Conservation (phyloP, 352 stramenopile species). For the Pythium pyrilobum region DNA sequence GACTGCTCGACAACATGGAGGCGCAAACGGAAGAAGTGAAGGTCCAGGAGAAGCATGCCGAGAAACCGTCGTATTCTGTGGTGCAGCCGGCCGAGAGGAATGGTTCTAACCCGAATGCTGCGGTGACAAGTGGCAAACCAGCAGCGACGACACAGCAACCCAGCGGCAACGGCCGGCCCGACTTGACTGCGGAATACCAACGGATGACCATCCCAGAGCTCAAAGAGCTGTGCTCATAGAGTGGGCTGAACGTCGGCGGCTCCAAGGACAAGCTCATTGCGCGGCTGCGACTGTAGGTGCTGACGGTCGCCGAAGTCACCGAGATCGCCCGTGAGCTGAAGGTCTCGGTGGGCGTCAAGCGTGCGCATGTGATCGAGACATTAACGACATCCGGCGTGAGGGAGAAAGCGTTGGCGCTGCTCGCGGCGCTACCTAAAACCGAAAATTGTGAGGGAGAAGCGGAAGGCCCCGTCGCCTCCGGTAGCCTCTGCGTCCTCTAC, state of each 20-base stretch:
- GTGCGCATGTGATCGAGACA: neutral
- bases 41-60: too few species aligned
- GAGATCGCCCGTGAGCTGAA: neutral
- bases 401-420: neutral
- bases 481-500: too few species aligned
- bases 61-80: too few species aligned
- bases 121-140: too few species aligned
- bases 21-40: too few species aligned
- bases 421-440: neutral
- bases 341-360: neutral
- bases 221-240: neutral
- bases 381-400: neutral
- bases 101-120: too few species aligned
- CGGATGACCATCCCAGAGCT: neutral
- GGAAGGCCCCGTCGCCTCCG: neutral
- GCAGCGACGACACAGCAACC: too few species aligned
- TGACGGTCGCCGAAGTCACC: neutral
- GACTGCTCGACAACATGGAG: neutral
- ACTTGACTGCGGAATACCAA: neutral
- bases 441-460: neutral
- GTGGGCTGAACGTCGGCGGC: neutral
- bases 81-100: too few species aligned
- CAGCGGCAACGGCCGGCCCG: too few species aligned
- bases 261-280: neutral
- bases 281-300: neutral